These are phyloP conservation scores for Brettanomyces sp. DNA, from an alignment of 805 yeast genomes.

Conservation along the genomic window DNA sequence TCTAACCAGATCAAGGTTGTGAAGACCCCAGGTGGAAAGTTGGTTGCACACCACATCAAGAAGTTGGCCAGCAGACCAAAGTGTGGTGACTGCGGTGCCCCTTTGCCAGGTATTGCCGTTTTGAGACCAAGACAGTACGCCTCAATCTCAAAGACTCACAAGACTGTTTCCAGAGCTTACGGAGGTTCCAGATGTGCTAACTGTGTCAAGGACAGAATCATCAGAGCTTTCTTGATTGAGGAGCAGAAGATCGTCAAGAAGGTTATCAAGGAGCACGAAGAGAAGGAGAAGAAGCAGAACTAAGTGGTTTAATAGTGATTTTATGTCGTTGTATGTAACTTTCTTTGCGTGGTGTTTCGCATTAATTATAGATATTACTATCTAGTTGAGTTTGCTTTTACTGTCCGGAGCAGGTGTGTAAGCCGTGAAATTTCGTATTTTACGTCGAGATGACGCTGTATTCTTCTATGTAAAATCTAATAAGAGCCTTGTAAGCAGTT, in stretches of 20 bases:
- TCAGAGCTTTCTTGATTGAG: slow-evolving; percentile 99
- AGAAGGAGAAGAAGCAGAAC: too few species aligned
- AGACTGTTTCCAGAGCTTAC: slow-evolving; percentile 99
- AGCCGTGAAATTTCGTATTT: too few species aligned
- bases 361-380: neutral
- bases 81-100: slow-evolving; percentile 80
- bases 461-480: slow-evolving; percentile 29
- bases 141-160: slow-evolving; percentile 86
- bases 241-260: slow-evolving; percentile 99
- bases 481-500: slow-evolving; percentile 32
- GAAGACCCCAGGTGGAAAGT: slow-evolving; percentile 99
- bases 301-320: too few species aligned
- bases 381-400: neutral
- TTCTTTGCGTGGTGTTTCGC: neutral
- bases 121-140: slow-evolving; percentile 99
- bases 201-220: slow-evolving; percentile 98
- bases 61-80: slow-evolving; percentile 80
- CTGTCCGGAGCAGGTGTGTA: too few species aligned
- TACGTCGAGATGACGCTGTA: neutral
- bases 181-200: slow-evolving; percentile 98
- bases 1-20: slow-evolving; percentile 99
- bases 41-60: slow-evolving; percentile 96
- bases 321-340: too few species aligned
- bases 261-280: slow-evolving; percentile 77
- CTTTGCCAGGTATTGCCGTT: slow-evolving; percentile 66